phyloP scores from a whole-genome alignment of 73 alveolate genomes.

The Breviolum minutum region DNA sequence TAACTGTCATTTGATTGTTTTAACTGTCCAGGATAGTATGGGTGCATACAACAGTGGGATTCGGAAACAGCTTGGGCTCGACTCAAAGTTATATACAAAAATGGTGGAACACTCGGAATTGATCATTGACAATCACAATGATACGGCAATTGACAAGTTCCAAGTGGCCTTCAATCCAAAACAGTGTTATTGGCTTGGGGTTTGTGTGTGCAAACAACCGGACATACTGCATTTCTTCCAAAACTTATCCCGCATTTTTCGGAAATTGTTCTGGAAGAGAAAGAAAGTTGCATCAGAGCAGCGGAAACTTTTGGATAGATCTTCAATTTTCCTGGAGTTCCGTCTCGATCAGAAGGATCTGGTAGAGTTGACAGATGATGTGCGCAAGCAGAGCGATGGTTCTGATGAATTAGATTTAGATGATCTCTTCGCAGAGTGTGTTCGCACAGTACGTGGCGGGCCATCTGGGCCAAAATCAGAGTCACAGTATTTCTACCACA shows the following conservation, averaged over 20 bases:
- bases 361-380: no score
- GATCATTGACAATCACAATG: neutral
- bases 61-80: neutral
- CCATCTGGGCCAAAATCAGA: neutral
- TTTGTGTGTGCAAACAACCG: neutral
- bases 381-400: neutral
- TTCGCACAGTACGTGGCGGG: neutral
- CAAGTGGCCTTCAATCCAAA: neutral
- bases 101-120: neutral
- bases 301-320: neutral
- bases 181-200: neutral
- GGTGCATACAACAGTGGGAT: neutral
- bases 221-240: neutral
- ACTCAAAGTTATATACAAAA: neutral
- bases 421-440: neutral
- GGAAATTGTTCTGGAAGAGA: neutral
- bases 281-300: neutral
- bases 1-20: no score
- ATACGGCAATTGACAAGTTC: neutral
- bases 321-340: neutral
- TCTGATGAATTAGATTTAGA: neutral
- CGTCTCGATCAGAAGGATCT: neutral
- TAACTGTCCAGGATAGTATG: neutral
- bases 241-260: neutral
- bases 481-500: neutral